These are phyloP conservation scores for Penicillium sp. DNA, from an alignment of 2,329 filamentous ascomycete genomes.

Conservation along the genomic window DNA sequence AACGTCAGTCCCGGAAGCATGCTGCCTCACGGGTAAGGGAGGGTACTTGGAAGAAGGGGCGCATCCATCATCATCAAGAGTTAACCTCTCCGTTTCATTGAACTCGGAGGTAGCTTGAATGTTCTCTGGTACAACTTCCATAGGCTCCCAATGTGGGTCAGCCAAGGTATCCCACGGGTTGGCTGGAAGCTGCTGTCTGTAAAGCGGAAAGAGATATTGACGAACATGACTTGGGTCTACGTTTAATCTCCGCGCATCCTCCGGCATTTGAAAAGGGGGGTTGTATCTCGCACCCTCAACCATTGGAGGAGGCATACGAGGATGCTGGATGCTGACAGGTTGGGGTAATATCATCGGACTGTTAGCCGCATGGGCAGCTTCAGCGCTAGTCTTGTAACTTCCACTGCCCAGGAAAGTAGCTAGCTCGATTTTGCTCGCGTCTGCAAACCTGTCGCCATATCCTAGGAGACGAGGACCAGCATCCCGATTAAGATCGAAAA, in stretches of 20 bases:
- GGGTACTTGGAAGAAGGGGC: neutral
- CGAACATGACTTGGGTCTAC: neutral
- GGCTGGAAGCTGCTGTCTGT: neutral
- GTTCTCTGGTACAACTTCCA: neutral
- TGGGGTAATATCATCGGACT: neutral
- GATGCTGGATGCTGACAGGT: conserved; percentile 1
- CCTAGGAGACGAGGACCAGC: conserved; percentile 37
- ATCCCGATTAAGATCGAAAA: conserved; percentile 28
- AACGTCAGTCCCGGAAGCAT: neutral
- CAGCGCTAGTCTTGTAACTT: neutral
- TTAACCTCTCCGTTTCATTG: neutral
- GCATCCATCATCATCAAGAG: neutral
- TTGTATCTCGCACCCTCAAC: neutral
- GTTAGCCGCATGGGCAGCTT: neutral
- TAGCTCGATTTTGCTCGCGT: neutral
- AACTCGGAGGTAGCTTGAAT: neutral
- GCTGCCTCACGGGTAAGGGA: neutral
- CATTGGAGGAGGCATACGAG: neutral
- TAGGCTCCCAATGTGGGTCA: neutral
- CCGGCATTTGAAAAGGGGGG: neutral
- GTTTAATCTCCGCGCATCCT: neutral
- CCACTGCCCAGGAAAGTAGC: neutral
- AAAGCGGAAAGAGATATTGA: conserved; percentile 1
- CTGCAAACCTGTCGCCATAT: conserved; percentile 6
- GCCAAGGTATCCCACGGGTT: neutral